Conservation (phyloP, 169 alveolate genomes). For the Toxoplasma gondii region DNA sequence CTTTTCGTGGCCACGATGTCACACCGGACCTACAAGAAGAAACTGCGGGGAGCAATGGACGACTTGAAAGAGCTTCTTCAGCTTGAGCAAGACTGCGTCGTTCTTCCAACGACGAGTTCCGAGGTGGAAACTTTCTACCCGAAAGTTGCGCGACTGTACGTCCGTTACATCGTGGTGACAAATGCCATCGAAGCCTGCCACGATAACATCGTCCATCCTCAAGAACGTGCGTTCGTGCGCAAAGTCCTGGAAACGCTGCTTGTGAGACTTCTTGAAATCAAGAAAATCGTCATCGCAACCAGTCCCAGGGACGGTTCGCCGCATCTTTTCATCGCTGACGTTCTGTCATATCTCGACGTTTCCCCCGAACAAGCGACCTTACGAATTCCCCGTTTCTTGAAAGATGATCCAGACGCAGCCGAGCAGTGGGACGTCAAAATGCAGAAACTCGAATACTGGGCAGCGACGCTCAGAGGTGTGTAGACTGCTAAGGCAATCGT, state of each 20-base stretch:
- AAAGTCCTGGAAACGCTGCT: conserved; percentile 84
- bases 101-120: neutral
- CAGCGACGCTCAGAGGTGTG: neutral
- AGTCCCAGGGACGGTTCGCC: conserved; percentile 85
- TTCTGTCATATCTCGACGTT: conserved; percentile 86
- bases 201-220: conserved; percentile 91
- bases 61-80: conserved; percentile 87
- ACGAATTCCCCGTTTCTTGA: conserved; percentile 88
- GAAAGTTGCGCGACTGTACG: conserved; percentile 72
- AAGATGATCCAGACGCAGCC: conserved; percentile 83
- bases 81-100: conserved; percentile 81
- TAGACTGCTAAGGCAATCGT: neutral
- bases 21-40: conserved; percentile 59
- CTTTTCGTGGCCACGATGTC: conserved; percentile 10
- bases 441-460: conserved; percentile 33
- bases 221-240: conserved; percentile 84
- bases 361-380: conserved; percentile 85
- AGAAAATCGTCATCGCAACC: conserved; percentile 77
- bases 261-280: conserved; percentile 84
- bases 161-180: conserved; percentile 86
- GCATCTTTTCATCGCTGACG: conserved; percentile 85
- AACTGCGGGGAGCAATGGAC: conserved; percentile 86
- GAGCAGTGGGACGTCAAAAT: conserved; percentile 61
- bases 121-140: neutral
- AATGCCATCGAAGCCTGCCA: conserved; percentile 89